phyloP scores from a whole-genome alignment of 1,284 basidiomycete genomes.

The Leccinum ponderosum region DNA sequence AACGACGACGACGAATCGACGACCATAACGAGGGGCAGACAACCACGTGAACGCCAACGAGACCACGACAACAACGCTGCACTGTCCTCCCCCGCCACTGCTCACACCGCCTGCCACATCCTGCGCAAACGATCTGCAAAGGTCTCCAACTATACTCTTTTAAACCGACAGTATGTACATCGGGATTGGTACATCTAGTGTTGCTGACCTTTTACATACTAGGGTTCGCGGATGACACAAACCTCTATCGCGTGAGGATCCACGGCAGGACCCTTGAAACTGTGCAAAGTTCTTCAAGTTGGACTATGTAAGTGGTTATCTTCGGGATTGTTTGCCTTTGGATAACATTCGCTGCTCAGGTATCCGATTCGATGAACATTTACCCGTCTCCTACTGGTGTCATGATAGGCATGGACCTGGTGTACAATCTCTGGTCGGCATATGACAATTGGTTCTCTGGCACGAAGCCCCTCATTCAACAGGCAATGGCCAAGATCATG shows the following conservation, averaged over 20 bases:
- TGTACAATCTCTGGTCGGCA: conserved; percentile 98
- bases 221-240: conserved; percentile 99
- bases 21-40: too few species aligned
- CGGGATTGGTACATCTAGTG: neutral
- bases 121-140: conserved; percentile 98
- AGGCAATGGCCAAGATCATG: conserved; percentile 99
- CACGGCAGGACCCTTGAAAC: conserved; percentile 97
- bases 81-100: too few species aligned
- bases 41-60: too few species aligned
- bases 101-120: conserved; percentile 82
- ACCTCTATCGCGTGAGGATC: conserved; percentile 99
- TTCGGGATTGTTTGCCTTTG: neutral
- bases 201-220: conserved; percentile 12
- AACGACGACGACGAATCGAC: too few species aligned
- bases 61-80: too few species aligned
- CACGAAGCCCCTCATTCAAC: conserved; percentile 96
- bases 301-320: conserved; percentile 69
- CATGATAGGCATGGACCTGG: conserved; percentile 97
- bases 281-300: conserved; percentile 39
- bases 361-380: conserved; percentile 95
- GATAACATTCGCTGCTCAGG: conserved; percentile 42
- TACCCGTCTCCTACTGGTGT: conserved; percentile 98
- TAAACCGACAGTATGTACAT: conserved; percentile 81
- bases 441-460: conserved; percentile 99
- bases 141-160: conserved; percentile 99